Evolutionary conservation across 1,139 yeast species (phyloP), one percentile per base, ranked within the genome.

Genomic region (Candida tropicalis): DNA sequence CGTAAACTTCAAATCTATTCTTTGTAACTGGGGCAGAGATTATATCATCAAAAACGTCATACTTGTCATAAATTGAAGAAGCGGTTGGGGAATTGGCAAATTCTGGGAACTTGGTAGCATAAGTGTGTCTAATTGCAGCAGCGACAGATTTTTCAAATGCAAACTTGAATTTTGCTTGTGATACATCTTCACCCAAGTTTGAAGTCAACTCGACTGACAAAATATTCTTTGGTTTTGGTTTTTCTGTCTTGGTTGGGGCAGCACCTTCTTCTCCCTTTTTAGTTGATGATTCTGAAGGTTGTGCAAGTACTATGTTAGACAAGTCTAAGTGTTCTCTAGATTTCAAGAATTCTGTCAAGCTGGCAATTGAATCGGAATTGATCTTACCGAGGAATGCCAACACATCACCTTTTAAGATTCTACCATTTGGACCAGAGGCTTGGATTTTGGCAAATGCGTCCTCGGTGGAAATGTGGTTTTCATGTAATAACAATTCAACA

Each of bases 341-440:
- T 45, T 77, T 70, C 53, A 91, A 66, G 58, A 72, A 83, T 34
- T 77, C 66, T 8, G 87, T 71, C 44, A 91, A 71, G 18, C 66
- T 60, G 16, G 65, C 61, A 23, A 84, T 80, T 10, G 82, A 67
- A 6, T 77, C 81, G 28, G 35, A 29, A 12, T 86, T 64, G 46
- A 91, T 87, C 49, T 77, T 63, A 22, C 98, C 97, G 45, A 91
- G 62, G 59, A 80, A 82, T 1, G 96, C 95, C 53, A 91, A 75
- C 1, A 91, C 89, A 62, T 93, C 99, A 49, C 98, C 98, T 68
- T 87, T 87, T 52, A 90, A 73, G 40, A 93, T 63, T 57, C 96
- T 79, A 15, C 97, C 98, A 47, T 82, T 76, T 28, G 96, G 95
- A 11, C 98, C 99, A 1, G 96, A 77, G 6, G 97, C 95, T 27